Percentiles rank a stretch among this genome's conserved stretches.
phyloP scores from a whole-genome alignment of 2,329 filamentous ascomycete genomes.

The Diaporthe caulivora region DNA sequence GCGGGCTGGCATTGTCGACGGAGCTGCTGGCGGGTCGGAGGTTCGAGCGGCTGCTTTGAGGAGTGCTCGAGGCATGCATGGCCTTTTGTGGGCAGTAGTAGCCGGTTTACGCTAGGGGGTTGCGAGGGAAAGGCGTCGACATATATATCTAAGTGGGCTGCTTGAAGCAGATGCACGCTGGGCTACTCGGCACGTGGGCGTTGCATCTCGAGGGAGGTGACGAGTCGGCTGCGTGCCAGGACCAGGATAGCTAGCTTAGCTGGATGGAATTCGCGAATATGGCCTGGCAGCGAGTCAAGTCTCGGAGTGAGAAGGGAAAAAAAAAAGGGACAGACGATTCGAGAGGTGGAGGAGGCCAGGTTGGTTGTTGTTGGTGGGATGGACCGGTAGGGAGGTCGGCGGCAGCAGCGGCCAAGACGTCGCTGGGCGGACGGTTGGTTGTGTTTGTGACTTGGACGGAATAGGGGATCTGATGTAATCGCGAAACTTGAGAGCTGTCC shows the following conservation, averaged over 20 bases:
- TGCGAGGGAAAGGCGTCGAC: not conserved
- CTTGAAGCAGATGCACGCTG: slow-evolving; percentile 7
- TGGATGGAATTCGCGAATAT: not conserved
- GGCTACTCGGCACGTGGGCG: not conserved
- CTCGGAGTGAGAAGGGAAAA: not conserved
- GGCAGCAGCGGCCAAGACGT: slow-evolving; percentile 13
- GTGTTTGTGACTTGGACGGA: not conserved
- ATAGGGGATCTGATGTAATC: slow-evolving; percentile 31
- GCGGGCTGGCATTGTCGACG: slow-evolving; percentile 18
- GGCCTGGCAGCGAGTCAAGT: not conserved
- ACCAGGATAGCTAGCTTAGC: not conserved
- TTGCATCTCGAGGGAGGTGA: slow-evolving; percentile 1
- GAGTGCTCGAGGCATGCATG: slow-evolving; percentile 32
- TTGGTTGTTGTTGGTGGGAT: not conserved
- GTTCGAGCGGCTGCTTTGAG: slow-evolving; percentile 22
- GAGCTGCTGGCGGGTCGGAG: slow-evolving; percentile 9
- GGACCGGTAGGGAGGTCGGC: not conserved
- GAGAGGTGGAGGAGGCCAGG: not conserved
- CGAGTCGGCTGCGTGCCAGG: not conserved
- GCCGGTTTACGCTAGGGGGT: not conserved
- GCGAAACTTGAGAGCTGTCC: slow-evolving; percentile 20
- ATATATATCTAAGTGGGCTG: slow-evolving; percentile 12
- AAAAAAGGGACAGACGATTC: not conserved
- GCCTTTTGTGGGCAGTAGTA: slow-evolving; percentile 26
- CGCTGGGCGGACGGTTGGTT: not conserved